These are phyloP conservation scores for Ceratobasidium sp. DNA, from an alignment of 1,284 basidiomycete species.

Conservation along the genomic window DNA sequence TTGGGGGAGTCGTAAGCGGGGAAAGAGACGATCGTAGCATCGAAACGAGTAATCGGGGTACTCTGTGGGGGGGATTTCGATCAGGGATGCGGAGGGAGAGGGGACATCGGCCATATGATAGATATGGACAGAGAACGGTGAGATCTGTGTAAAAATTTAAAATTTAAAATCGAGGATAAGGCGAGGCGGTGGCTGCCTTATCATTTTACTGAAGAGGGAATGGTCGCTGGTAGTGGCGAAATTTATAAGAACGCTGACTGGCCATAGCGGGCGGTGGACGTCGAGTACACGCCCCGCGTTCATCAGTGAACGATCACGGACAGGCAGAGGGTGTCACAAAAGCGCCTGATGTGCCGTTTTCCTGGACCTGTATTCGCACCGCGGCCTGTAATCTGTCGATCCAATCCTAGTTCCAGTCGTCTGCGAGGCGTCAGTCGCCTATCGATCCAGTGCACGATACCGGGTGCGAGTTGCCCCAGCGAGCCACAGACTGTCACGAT, in stretches of 20 bases:
- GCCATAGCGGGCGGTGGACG: slow-evolving; percentile 29
- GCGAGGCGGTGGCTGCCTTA: slow-evolving; percentile 43
- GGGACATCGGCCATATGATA: slow-evolving; percentile 44
- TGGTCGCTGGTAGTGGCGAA: slow-evolving; percentile 36
- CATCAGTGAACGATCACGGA: slow-evolving; percentile 44
- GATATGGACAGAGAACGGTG: slow-evolving; percentile 13
- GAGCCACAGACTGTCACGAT: slow-evolving; percentile 26
- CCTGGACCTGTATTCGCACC: slow-evolving; percentile 38
- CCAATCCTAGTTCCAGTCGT: not conserved
- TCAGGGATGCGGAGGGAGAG: slow-evolving; percentile 4
- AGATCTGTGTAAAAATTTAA: slow-evolving; percentile 43
- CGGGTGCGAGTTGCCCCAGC: slow-evolving; percentile 30
- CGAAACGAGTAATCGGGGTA: slow-evolving; percentile 7
- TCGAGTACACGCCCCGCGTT: slow-evolving; percentile 42
- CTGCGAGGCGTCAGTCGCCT: slow-evolving; percentile 10
- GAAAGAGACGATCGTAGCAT: slow-evolving; percentile 24
- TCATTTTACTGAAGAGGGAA: slow-evolving; percentile 43
- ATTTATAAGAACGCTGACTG: slow-evolving; percentile 43
- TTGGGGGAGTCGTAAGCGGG: not conserved
- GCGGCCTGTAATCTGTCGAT: slow-evolving; percentile 24
- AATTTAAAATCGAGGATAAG: slow-evolving; percentile 16
- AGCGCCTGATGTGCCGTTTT: slow-evolving; percentile 45
- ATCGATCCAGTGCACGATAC: slow-evolving; percentile 39
- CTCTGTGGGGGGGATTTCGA: slow-evolving; percentile 3
- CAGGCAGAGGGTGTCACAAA: slow-evolving; percentile 37